These are phyloP conservation scores for Fusarium odoratissimum DNA, from an alignment of 2,329 filamentous ascomycete species.

Conservation along the genomic window DNA sequence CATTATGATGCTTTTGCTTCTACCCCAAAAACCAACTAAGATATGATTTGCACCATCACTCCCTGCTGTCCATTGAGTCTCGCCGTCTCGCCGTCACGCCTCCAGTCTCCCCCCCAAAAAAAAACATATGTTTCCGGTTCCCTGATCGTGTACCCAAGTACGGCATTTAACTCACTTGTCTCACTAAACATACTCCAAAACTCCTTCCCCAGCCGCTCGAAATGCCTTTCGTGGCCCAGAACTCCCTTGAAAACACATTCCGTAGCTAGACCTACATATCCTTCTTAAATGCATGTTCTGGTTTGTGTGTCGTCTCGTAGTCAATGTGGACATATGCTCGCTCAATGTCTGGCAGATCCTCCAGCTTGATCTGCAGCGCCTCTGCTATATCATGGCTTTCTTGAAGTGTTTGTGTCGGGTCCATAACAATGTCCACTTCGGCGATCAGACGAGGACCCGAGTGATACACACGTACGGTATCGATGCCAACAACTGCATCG, in stretches of 20 bases:
- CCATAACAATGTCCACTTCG: conserved; percentile 97
- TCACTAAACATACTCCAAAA: not conserved
- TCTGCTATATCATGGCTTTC: conserved; percentile 94
- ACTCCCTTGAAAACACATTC: conserved; percentile 15
- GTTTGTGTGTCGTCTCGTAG: conserved; percentile 95
- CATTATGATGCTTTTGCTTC: conserved; percentile 19
- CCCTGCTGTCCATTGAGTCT: not conserved
- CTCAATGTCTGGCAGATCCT: conserved; percentile 91
- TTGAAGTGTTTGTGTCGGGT: conserved; percentile 75
- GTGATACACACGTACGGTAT: conserved; percentile 95
- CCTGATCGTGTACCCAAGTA: conserved; percentile 8
- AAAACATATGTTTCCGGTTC: not conserved
- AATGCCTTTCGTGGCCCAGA: not conserved
- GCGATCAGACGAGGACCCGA: conserved; percentile 89
- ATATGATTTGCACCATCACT: conserved; percentile 8
- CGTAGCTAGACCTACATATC: conserved; percentile 57
- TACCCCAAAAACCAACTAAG: conserved; percentile 2
- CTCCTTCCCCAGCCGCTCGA: conserved; percentile 13
- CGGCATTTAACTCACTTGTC: conserved; percentile 21
- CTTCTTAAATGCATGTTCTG: conserved; percentile 78
- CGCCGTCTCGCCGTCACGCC: not conserved
- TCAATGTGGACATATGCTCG: conserved; percentile 97
- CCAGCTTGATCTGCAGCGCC: conserved; percentile 91
- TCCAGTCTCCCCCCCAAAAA: not conserved
- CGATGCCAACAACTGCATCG: conserved; percentile 82